phyloP scores from a whole-genome alignment of 331 rosid genomes.

The Phaseolus coccineus region DNA sequence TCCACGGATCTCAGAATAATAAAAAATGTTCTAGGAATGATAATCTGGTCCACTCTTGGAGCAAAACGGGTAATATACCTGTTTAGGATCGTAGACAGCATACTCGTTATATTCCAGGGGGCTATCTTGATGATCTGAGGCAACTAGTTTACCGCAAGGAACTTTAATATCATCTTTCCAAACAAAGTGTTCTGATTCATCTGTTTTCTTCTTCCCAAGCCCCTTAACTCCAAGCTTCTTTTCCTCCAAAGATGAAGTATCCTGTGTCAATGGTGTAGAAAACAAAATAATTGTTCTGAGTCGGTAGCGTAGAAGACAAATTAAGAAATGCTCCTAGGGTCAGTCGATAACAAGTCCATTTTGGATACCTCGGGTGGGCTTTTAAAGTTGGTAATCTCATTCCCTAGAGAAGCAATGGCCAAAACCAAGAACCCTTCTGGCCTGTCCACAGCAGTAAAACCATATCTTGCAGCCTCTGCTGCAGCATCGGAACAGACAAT shows the following conservation, averaged over 20 bases:
- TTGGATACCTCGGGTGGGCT: conserved; percentile 61
- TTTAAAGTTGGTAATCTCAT: conserved; percentile 56
- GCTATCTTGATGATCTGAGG: conserved; percentile 71
- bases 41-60: neutral
- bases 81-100: conserved; percentile 79
- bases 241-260: conserved; percentile 64
- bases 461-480: conserved; percentile 82
- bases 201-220: conserved; percentile 73
- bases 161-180: conserved; percentile 92
- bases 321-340: neutral
- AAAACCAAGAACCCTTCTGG: conserved; percentile 89
- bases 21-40: neutral
- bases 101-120: conserved; percentile 78
- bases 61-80: conserved; percentile 55
- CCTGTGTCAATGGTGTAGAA: conserved; percentile 51
- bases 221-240: conserved; percentile 77
- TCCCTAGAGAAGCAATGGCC: conserved; percentile 82
- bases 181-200: conserved; percentile 74
- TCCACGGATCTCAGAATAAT: neutral
- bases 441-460: conserved; percentile 83
- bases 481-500: conserved; percentile 86
- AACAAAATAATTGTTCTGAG: neutral
- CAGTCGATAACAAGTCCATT: neutral
- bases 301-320: too few species aligned
- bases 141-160: conserved; percentile 71